Percentiles rank a stretch among this genome's conserved stretches.
Evolutionary conservation across 805 yeast species (phyloP).

Genomic region (Komagataella kurtzmanii): DNA sequence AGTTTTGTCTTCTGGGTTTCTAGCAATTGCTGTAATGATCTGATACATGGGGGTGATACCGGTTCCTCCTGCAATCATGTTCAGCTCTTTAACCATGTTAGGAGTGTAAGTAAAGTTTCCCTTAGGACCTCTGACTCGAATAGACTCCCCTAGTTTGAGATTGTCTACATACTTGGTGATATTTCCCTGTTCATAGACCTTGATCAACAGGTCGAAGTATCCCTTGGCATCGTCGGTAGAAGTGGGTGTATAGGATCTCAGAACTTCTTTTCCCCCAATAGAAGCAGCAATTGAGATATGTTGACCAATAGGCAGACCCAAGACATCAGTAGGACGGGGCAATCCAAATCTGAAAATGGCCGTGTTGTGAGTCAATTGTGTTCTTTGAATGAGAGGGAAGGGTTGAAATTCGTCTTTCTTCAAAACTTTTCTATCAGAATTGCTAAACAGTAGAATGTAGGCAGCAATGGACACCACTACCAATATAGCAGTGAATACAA

Average conservation of each 20-base stretch:
- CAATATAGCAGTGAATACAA: neutral
- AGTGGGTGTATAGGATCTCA: constrained; percentile 85
- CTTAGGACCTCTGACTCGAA: constrained; percentile 80
- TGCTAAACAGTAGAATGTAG: constrained; percentile 19
- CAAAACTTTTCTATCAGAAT: constrained; percentile 36
- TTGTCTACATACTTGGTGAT: constrained; percentile 63
- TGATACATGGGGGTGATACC: constrained; percentile 96
- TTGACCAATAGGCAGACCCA: constrained; percentile 92
- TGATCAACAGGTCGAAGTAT: constrained; percentile 72
- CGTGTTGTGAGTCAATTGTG: constrained; percentile 65
- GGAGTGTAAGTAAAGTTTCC: constrained; percentile 78
- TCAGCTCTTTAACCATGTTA: constrained; percentile 58
- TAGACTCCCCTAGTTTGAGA: constrained; percentile 65
- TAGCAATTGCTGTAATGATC: constrained; percentile 68
- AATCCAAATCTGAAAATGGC: constrained; percentile 75
- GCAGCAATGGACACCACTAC: constrained; percentile 24
- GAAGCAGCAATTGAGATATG: constrained; percentile 72
- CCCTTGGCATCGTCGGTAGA: constrained; percentile 67
- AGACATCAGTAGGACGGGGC: constrained; percentile 57
- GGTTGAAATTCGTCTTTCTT: constrained; percentile 55
- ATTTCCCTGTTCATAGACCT: constrained; percentile 77
- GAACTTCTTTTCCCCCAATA: constrained; percentile 67
- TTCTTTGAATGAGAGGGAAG: constrained; percentile 72
- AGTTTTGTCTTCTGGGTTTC: constrained; percentile 69
- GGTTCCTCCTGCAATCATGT: constrained; percentile 95